These are phyloP conservation scores for Rosa rugosa DNA, from an alignment of 306 rosid genomes.

Conservation along the genomic window DNA sequence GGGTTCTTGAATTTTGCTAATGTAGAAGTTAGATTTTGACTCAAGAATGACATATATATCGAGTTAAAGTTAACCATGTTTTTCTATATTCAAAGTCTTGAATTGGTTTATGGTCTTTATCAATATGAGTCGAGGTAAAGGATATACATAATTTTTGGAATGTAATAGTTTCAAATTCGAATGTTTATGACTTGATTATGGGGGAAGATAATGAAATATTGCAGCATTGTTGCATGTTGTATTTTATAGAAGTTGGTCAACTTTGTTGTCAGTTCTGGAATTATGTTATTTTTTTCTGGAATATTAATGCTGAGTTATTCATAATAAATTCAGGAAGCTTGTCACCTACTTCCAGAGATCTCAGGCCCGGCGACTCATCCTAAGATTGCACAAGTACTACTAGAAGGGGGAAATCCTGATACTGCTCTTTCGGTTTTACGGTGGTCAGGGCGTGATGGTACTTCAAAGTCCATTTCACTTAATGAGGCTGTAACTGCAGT, in stretches of 20 bases:
- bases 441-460: slow-evolving; percentile 89
- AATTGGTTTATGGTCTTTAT: background rate
- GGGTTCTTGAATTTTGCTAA: background rate
- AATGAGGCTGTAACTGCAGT: slow-evolving; percentile 91
- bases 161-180: background rate
- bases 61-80: background rate
- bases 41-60: background rate
- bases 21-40: slow-evolving; percentile 5
- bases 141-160: background rate
- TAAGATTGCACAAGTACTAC: slow-evolving; percentile 87
- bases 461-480: slow-evolving; percentile 58
- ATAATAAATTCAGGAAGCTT: slow-evolving; percentile 69
- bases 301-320: slow-evolving; percentile 15
- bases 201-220: background rate
- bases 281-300: slow-evolving; percentile 26
- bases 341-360: slow-evolving; percentile 84
- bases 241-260: background rate
- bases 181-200: background rate
- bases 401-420: slow-evolving; percentile 88
- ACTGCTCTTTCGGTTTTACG: slow-evolving; percentile 87
- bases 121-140: background rate
- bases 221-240: slow-evolving; percentile 8
- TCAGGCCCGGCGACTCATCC: slow-evolving; percentile 85
- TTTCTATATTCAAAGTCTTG: background rate
- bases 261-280: slow-evolving; percentile 4